A percentile compares a stretch with the other conserved stretches of the same genome.
Evolutionary conservation across 2,329 filamentous ascomycete genomes (phyloP).

Genomic region (Whalleya microplaca): DNA sequence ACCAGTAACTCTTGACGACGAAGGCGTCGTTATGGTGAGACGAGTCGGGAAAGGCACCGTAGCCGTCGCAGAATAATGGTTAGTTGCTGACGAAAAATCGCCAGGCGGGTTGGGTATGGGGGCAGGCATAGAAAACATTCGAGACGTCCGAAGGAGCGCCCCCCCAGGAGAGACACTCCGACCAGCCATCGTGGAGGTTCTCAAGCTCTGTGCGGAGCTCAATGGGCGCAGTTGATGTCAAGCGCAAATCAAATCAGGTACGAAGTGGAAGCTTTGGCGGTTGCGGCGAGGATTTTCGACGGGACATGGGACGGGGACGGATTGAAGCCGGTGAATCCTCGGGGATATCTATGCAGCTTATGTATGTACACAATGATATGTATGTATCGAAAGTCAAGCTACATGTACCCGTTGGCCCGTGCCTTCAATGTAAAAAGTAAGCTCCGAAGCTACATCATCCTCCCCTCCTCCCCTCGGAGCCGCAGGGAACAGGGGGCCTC

Average conservation of each 20-base stretch:
- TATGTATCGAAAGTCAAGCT: too few species aligned
- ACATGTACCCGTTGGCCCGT: too few species aligned
- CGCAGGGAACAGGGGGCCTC: neutral
- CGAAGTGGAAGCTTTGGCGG: conserved; percentile 3
- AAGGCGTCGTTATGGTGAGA: conserved; percentile 79
- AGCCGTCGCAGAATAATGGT: conserved; percentile 65
- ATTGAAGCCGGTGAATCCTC: conserved; percentile 17
- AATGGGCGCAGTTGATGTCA: conserved; percentile 9
- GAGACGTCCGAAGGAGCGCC: conserved; percentile 79
- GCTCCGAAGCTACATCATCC: neutral
- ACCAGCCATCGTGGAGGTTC: conserved; percentile 29
- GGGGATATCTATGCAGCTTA: too few species aligned
- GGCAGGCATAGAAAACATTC: conserved; percentile 84
- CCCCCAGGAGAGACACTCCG: conserved; percentile 61
- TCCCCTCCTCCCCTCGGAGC: too few species aligned
- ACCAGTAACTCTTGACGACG: conserved; percentile 71
- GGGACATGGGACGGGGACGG: neutral
- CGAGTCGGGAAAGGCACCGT: conserved; percentile 81
- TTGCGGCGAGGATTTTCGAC: conserved; percentile 18
- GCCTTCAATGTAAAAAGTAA: too few species aligned
- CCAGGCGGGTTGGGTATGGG: conserved; percentile 67
- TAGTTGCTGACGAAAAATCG: conserved; percentile 51
- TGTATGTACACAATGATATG: neutral
- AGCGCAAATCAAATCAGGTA: neutral
- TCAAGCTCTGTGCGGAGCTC: conserved; percentile 23